A percentile compares a stretch with the other conserved stretches of the same genome.
Evolutionary conservation across 768 basidiomycete genomes (phyloP).

Genomic region (Artomyces pyxidatus): DNA sequence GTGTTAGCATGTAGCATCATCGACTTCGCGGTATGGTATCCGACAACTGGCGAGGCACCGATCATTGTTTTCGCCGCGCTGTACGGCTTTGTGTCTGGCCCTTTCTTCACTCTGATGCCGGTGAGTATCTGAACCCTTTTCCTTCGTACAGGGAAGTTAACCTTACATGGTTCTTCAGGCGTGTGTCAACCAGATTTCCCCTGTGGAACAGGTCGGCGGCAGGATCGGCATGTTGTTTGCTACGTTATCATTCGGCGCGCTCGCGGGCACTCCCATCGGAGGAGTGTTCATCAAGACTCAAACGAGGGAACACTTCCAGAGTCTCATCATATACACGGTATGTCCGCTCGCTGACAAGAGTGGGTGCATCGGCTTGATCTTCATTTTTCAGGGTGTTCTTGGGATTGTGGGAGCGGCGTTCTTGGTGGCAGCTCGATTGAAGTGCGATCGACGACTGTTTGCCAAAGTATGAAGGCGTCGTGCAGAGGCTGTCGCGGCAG

Average conservation of each 20-base stretch:
- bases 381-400: not conserved
- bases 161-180: slow-evolving; percentile 16
- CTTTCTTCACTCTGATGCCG: slow-evolving; percentile 2
- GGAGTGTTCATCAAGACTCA: slow-evolving; percentile 22
- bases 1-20: slow-evolving; percentile 19
- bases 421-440: not conserved
- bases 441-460: not conserved
- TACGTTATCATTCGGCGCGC: not conserved
- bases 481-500: no score
- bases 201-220: slow-evolving; percentile 23
- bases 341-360: no score
- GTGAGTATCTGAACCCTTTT: not conserved
- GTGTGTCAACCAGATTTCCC: slow-evolving; percentile 24
- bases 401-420: not conserved
- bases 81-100: slow-evolving; percentile 26
- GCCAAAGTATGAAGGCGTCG: slow-evolving; percentile 1
- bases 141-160: not conserved
- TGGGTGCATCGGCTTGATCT: not conserved
- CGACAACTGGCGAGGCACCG: slow-evolving; percentile 16
- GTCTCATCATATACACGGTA: slow-evolving; percentile 23
- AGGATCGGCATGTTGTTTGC: slow-evolving; percentile 16
- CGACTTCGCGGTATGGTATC: slow-evolving; percentile 23
- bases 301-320: slow-evolving; percentile 19
- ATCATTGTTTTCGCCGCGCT: slow-evolving; percentile 23
- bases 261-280: slow-evolving; percentile 27